These are phyloP conservation scores for Parmelia sp. DNA, from an alignment of 495 filamentous ascomycete species.

Conservation along the genomic window DNA sequence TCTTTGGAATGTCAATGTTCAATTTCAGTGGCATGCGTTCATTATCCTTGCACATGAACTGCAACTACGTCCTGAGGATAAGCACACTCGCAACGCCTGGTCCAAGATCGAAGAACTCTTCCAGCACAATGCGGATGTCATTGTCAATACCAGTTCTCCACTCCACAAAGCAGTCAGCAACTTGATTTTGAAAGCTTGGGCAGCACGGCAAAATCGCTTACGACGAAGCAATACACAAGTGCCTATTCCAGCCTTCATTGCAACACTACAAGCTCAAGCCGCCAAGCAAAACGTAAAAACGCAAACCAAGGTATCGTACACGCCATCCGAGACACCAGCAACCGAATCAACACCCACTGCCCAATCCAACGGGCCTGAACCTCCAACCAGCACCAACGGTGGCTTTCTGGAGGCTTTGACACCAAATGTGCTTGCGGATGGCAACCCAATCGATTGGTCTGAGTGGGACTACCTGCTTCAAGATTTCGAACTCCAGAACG, in stretches of 20 bases:
- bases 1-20: conserved; percentile 34
- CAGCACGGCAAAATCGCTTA: background rate
- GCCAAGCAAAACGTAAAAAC: background rate
- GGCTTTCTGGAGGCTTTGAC: background rate
- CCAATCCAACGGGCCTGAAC: background rate
- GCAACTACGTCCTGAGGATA: conserved; percentile 9
- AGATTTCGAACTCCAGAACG: conserved; percentile 1
- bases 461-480: conserved; percentile 13
- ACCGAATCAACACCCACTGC: background rate
- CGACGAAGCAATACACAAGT: conserved; percentile 3
- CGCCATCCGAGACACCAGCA: background rate
- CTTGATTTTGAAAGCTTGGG: conserved; percentile 7
- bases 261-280: background rate
- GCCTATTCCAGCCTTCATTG: background rate
- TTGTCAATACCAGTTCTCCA: conserved; percentile 1
- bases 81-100: conserved; percentile 4
- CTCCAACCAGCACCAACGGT: background rate
- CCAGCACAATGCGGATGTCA: conserved; percentile 3
- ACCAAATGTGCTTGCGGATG: background rate
- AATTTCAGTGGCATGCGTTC: conserved; percentile 41
- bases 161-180: conserved; percentile 7
- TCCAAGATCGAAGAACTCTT: conserved; percentile 6
- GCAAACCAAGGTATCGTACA: background rate
- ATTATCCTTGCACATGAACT: conserved; percentile 40
- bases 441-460: conserved; percentile 3